Evolutionary conservation across 208 protist species (phyloP).

Genomic region (Leishmania mexicana): DNA sequence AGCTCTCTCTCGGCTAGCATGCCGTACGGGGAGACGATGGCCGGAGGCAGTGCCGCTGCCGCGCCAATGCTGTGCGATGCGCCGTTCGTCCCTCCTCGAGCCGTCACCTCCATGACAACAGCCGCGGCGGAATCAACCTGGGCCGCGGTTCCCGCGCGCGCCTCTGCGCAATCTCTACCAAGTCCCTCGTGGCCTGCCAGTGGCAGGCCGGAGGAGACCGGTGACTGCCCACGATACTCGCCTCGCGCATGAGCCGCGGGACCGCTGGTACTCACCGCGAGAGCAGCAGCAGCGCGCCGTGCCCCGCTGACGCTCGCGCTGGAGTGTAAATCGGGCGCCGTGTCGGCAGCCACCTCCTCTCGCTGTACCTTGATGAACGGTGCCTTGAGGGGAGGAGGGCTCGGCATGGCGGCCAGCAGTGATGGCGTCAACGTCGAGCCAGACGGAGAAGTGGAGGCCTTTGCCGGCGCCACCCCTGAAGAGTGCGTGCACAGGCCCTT

Average conservation of each 20-base stretch:
- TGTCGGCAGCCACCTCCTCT: slow-evolving; percentile 22
- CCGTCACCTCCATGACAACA: not conserved
- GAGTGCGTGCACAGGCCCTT: not conserved
- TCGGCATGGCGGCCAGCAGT: slow-evolving; percentile 13
- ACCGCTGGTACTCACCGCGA: not conserved
- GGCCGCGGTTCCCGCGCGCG: not conserved
- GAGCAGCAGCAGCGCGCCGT: slow-evolving; percentile 6
- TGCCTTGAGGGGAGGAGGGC: slow-evolving; percentile 7
- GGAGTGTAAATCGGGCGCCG: slow-evolving; percentile 7
- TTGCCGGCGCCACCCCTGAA: not conserved
- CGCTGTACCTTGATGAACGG: slow-evolving; percentile 23
- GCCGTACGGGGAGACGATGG: slow-evolving; percentile 8
- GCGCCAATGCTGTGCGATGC: not conserved
- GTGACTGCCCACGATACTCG: not conserved
- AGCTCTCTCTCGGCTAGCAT: not conserved
- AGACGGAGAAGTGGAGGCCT: not conserved
- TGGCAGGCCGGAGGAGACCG: not conserved
- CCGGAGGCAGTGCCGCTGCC: not conserved
- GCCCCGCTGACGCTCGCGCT: slow-evolving; percentile 12
- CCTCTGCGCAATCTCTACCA: not conserved
- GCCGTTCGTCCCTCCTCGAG: not conserved
- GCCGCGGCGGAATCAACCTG: not conserved
- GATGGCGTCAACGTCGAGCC: slow-evolving; percentile 1
- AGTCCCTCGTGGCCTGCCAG: not conserved
- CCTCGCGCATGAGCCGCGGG: not conserved